Percentiles rank a stretch among this genome's conserved stretches.
These are phyloP conservation scores for Clitoria ternatea DNA, from an alignment of 306 rosid genomes.

Conservation along the genomic window DNA sequence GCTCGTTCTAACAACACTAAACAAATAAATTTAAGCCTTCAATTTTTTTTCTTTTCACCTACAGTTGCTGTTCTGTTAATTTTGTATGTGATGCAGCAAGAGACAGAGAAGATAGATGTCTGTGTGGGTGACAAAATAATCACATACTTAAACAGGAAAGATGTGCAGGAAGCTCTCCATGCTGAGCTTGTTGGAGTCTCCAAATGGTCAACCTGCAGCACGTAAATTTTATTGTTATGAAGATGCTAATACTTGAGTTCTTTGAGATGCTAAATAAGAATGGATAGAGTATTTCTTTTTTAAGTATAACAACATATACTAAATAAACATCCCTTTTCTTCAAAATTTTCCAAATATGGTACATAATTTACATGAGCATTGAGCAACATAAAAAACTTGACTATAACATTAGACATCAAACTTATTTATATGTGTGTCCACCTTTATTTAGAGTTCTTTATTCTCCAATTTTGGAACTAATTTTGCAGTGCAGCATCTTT, in stretches of 20 bases:
- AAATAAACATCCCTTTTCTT: no score
- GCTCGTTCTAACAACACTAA: no score
- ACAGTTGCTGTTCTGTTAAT: neutral
- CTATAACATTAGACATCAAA: neutral
- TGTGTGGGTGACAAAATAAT: slow-evolving; percentile 51
- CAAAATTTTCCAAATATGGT: no score
- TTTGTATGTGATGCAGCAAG: slow-evolving; percentile 26
- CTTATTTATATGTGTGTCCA: neutral
- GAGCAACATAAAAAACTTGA: neutral
- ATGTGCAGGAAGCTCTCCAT: slow-evolving; percentile 60
- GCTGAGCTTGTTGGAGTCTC: slow-evolving; percentile 56
- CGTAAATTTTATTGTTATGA: slow-evolving; percentile 26
- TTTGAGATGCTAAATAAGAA: neutral
- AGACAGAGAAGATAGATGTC: slow-evolving; percentile 45
- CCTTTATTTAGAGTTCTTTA: neutral
- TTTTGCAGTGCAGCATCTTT: neutral
- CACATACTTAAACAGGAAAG: slow-evolving; percentile 54
- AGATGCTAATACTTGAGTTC: neutral
- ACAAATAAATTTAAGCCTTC: no score
- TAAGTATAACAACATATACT: no score
- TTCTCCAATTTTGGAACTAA: neutral
- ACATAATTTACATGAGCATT: neutral
- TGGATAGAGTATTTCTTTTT: no score
- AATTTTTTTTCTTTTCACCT: neutral
- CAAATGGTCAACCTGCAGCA: slow-evolving; percentile 54